phyloP scores from a whole-genome alignment of 2,329 filamentous ascomycete genomes.

The Aspergillus terreus region DNA sequence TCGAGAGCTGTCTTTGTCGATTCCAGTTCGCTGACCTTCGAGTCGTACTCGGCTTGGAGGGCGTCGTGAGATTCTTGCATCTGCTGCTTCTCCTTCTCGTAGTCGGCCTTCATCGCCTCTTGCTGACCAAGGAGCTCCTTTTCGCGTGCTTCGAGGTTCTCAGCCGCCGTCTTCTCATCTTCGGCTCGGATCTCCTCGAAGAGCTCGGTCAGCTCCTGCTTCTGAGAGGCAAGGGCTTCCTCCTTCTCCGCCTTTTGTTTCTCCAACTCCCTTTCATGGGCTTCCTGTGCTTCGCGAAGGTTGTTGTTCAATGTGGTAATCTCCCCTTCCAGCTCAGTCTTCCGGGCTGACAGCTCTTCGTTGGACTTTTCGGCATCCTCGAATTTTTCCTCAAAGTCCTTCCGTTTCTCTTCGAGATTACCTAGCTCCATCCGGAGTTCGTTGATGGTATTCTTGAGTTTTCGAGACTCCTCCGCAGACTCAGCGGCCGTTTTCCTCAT shows the following conservation, averaged over 20 bases:
- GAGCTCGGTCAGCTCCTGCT: slow-evolving; percentile 42
- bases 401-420: slow-evolving; percentile 50
- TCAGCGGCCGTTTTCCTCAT: slow-evolving; percentile 49
- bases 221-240: slow-evolving; percentile 39
- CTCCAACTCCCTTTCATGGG: slow-evolving; percentile 39
- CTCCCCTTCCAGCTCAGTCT: slow-evolving; percentile 42
- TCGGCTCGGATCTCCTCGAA: slow-evolving; percentile 47
- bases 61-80: slow-evolving; percentile 34
- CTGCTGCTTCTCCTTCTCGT: slow-evolving; percentile 35
- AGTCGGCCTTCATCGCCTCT: slow-evolving; percentile 31
- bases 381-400: slow-evolving; percentile 48
- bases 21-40: slow-evolving; percentile 32
- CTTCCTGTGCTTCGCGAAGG: slow-evolving; percentile 41
- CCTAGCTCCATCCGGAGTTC: slow-evolving; percentile 50
- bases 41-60: slow-evolving; percentile 36
- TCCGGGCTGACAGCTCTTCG: slow-evolving; percentile 41
- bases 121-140: slow-evolving; percentile 43
- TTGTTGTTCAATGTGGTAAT: slow-evolving; percentile 35
- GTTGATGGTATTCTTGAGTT: slow-evolving; percentile 41
- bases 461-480: slow-evolving; percentile 46
- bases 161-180: slow-evolving; percentile 37
- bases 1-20: slow-evolving; percentile 22
- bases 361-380: slow-evolving; percentile 43
- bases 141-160: slow-evolving; percentile 35
- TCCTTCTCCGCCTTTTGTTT: slow-evolving; percentile 29